Conservation (phyloP, 1,284 basidiomycete species). For the Cryptococcus jaspeensis region DNA sequence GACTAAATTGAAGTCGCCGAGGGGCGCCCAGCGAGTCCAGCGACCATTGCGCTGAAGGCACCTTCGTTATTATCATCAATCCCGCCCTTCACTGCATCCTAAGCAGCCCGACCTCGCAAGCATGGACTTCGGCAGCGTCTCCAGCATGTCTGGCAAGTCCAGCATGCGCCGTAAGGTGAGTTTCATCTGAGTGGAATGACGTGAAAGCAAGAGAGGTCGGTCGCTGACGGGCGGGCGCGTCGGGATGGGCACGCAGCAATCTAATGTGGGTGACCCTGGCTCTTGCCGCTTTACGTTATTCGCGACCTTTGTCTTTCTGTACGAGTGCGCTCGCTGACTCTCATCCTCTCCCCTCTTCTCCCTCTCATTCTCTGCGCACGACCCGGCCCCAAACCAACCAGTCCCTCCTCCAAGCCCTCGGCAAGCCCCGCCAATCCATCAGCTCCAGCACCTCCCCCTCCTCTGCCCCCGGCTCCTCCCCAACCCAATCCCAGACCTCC, state of each 20-base stretch:
- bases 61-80: too few species aligned
- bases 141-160: slow-evolving; percentile 12
- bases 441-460: slow-evolving; percentile 3
- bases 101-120: not conserved
- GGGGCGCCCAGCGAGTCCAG: too few species aligned
- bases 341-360: not conserved
- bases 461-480: too few species aligned
- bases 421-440: slow-evolving; percentile 19
- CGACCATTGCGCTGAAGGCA: too few species aligned
- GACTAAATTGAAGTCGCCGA: not conserved
- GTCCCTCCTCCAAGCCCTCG: slow-evolving; percentile 21
- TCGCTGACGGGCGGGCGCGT: not conserved
- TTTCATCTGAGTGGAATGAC: not conserved
- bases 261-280: slow-evolving; percentile 15
- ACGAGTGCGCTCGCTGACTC: too few species aligned
- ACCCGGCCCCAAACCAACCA: not conserved
- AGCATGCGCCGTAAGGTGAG: slow-evolving; percentile 26
- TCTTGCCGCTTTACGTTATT: not conserved
- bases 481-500: too few species aligned
- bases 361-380: not conserved
- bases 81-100: too few species aligned
- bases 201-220: not conserved
- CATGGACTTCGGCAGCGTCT: slow-evolving; percentile 16
- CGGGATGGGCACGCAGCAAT: slow-evolving; percentile 14
- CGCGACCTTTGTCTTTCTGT: not conserved